Percentiles rank a stretch among this genome's conserved stretches.
Conservation (phyloP, 1,284 basidiomycete species). For the Sparassis latifolia region DNA sequence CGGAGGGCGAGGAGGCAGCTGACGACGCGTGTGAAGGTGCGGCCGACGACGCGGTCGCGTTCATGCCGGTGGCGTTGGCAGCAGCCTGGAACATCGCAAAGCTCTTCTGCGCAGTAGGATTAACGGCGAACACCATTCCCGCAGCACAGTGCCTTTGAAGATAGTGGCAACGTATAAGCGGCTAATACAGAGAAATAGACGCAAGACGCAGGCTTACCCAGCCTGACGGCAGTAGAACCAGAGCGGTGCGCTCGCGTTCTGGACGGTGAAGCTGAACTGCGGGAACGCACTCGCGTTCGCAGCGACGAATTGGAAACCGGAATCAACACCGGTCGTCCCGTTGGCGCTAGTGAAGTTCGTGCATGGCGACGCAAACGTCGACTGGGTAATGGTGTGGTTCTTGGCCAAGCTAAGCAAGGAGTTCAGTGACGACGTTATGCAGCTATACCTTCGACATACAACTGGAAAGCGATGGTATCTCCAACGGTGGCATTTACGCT, state of each 20-base stretch:
- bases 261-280: conserved; percentile 29
- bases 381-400: conserved; percentile 51
- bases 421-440: background rate
- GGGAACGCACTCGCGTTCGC: conserved; percentile 24
- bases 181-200: background rate
- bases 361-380: conserved; percentile 47
- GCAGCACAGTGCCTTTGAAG: conserved; percentile 25
- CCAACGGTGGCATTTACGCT: conserved; percentile 41
- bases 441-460: conserved; percentile 25
- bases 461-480: conserved; percentile 49
- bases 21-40: conserved; percentile 4
- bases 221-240: conserved; percentile 38
- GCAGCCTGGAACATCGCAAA: conserved; percentile 29
- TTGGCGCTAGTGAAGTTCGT: conserved; percentile 20
- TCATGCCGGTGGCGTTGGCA: conserved; percentile 24
- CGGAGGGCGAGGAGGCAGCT: conserved; percentile 3
- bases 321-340: conserved; percentile 31
- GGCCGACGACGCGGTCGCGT: conserved; percentile 13
- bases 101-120: conserved; percentile 25
- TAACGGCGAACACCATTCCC: conserved; percentile 32
- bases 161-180: background rate
- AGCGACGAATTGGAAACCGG: conserved; percentile 33
- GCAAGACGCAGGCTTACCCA: conserved; percentile 16
- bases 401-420: conserved; percentile 21
- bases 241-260: conserved; percentile 29